Evolutionary conservation across 2,329 filamentous ascomycete species (phyloP).

Genomic region (Sclerotinia spermophila): DNA sequence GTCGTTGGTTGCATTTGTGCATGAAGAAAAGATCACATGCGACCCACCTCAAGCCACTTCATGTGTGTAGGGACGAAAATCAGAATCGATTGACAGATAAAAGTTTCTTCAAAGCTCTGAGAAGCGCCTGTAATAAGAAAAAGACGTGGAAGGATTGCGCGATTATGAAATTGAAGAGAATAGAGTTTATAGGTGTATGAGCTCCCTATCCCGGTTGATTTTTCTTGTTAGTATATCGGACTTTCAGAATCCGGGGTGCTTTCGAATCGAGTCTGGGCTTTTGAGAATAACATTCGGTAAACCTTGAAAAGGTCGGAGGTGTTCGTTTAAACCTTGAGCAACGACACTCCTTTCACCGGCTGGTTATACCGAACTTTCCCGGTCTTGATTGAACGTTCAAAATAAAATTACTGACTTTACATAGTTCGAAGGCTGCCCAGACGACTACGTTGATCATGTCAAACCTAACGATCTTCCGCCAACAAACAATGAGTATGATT

Average conservation of each 20-base stretch:
- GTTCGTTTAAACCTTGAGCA: background rate
- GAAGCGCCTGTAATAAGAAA: background rate
- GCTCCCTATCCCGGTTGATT: background rate
- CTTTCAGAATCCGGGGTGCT: too few species aligned
- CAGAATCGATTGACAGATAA: background rate
- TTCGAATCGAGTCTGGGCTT: background rate
- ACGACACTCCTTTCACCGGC: background rate
- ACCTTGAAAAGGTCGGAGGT: background rate
- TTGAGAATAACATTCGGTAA: background rate
- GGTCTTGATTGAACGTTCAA: background rate
- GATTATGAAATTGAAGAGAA: background rate
- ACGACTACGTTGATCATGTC: slow-evolving; percentile 18
- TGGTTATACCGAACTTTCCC: background rate
- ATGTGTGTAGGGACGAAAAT: background rate
- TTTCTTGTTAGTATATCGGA: background rate
- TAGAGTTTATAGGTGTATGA: slow-evolving; percentile 2
- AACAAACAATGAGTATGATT: slow-evolving; percentile 21
- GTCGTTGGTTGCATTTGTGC: slow-evolving; percentile 1
- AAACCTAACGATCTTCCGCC: slow-evolving; percentile 18
- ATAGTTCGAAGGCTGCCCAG: slow-evolving; percentile 13
- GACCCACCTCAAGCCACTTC: background rate
- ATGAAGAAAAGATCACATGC: background rate
- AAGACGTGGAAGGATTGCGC: background rate
- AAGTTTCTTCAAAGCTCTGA: background rate
- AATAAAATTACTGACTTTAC: background rate